A percentile compares a stretch with the other conserved stretches of the same genome.
phyloP scores from a whole-genome alignment of 78 protist species.

The Thecamonas trahens region DNA sequence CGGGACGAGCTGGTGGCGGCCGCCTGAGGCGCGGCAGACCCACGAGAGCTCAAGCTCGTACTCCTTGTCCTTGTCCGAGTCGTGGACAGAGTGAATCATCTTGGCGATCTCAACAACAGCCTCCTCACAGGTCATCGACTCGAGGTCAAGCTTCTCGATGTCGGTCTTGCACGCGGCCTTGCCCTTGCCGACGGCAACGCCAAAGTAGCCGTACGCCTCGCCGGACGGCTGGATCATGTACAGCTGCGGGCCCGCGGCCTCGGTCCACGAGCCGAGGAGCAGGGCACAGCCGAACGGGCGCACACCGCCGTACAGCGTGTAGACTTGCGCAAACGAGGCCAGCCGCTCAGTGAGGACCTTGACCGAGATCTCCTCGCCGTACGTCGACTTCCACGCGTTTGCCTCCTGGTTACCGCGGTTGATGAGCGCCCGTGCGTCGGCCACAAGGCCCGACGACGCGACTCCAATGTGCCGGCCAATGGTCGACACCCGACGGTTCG shows the following conservation, averaged over 20 bases:
- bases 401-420: constrained; percentile 82
- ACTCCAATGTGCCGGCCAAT: constrained; percentile 80
- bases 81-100: constrained; percentile 83
- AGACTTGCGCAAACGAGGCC: constrained; percentile 29
- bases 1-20: background rate
- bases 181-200: constrained; percentile 83
- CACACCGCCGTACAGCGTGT: constrained; percentile 75
- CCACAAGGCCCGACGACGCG: constrained; percentile 76
- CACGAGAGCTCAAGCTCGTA: constrained; percentile 90
- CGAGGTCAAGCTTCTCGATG: constrained; percentile 77
- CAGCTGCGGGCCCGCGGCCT: constrained; percentile 77
- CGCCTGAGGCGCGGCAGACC: constrained; percentile 46
- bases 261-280: constrained; percentile 62
- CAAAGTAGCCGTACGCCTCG: constrained; percentile 61
- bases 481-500: constrained; percentile 71
- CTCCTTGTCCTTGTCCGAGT: constrained; percentile 90
- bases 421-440: constrained; percentile 86
- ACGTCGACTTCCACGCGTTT: background rate
- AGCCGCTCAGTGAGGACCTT: constrained; percentile 10
- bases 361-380: background rate
- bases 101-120: constrained; percentile 80
- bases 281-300: constrained; percentile 95
- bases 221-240: constrained; percentile 93
- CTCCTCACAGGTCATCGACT: constrained; percentile 62
- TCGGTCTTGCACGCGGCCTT: constrained; percentile 88